Evolutionary conservation across 345 rosid genomes (phyloP).

Genomic region (Eutrema yunnanense): DNA sequence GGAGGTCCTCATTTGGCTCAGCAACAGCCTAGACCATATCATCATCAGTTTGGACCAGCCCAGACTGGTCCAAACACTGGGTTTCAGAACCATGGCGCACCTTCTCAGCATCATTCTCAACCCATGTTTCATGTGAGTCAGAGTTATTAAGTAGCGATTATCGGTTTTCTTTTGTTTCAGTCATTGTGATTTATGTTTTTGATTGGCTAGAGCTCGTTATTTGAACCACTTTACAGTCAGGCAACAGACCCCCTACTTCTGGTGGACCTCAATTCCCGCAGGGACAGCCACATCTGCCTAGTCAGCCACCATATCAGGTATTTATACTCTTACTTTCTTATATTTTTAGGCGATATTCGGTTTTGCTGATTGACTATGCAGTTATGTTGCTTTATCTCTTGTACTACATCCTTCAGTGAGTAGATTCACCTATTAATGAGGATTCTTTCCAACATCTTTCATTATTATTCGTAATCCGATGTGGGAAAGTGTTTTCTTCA

Average conservation of each 20-base stretch:
- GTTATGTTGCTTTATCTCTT: not conserved
- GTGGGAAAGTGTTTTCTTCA: not conserved
- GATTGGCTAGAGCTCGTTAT: slow-evolving; percentile 12
- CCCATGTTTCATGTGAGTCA: slow-evolving; percentile 72
- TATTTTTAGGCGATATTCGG: not conserved
- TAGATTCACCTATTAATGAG: not conserved
- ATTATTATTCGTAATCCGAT: not conserved
- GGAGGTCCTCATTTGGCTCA: slow-evolving; percentile 52
- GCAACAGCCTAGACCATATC: slow-evolving; percentile 63
- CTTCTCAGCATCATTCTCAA: slow-evolving; percentile 72
- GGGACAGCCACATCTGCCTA: slow-evolving; percentile 57
- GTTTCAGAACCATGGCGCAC: slow-evolving; percentile 60
- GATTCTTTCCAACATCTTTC: not conserved
- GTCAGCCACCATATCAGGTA: slow-evolving; percentile 72
- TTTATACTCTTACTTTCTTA: not conserved
- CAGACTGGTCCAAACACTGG: slow-evolving; percentile 58
- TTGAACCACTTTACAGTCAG: slow-evolving; percentile 43
- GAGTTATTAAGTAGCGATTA: slow-evolving; percentile 7
- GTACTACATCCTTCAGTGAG: not conserved
- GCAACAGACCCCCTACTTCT: slow-evolving; percentile 46
- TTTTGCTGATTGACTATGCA: not conserved
- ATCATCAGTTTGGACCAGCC: slow-evolving; percentile 61
- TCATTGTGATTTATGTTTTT: not conserved
- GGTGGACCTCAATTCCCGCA: slow-evolving; percentile 56
- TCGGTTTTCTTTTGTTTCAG: not conserved